Evolutionary conservation across 495 filamentous ascomycete genomes (phyloP), one percentile per base, ranked within the genome.

Genomic region (Hypomontagnella submonticulosa): DNA sequence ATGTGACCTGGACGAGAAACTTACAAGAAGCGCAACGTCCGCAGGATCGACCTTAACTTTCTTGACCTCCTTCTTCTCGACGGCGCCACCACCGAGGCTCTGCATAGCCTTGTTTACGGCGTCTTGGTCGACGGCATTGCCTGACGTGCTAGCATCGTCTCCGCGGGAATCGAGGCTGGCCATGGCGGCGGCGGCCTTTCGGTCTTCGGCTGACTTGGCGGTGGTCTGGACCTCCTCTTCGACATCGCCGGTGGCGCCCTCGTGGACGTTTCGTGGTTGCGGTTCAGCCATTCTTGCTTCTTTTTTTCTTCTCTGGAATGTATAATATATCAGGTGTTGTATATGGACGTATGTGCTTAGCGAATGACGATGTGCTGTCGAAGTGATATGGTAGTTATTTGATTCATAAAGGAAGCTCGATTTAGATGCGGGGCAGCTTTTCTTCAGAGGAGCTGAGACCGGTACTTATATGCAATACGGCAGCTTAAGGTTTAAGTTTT

Each of bases 151-250:
- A n/a, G 80, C 78, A 51, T 89, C 90, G 56, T 87, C 88, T 60
- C 77, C 78, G 33, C 73, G 77, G 20, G 84, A 75, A 66, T 93
- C 89, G 53, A 97, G 89, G 55, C 87, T 86, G 62, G 86, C 88
- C 69, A 96, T 87, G 13, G 93, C 93, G 20, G 91, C 92, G 57
- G 92, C 92, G 16, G 93, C 91, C 78, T 95, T 96, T 75, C 92
- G 90, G 79, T 95, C 93, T 77, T 96, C 92, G 63, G 92, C 85
- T 37, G 84, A 85, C 75, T 86, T 84, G 57, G 85, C 90, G 53
- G 85, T 87, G 38, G 88, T 79, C 41, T 89, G 86, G 19, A 85
- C 77, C 41, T 84, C 76, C 38, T 85, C 83, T 18, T 88, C 82
- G 43, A 87, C 87, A 34, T 88, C 80, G 57, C 86, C 87, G 23